Evolutionary conservation across 2,329 filamentous ascomycete genomes (phyloP), one percentile per base, ranked within the genome.

Genomic region (Pyrenochaeta sp.): DNA sequence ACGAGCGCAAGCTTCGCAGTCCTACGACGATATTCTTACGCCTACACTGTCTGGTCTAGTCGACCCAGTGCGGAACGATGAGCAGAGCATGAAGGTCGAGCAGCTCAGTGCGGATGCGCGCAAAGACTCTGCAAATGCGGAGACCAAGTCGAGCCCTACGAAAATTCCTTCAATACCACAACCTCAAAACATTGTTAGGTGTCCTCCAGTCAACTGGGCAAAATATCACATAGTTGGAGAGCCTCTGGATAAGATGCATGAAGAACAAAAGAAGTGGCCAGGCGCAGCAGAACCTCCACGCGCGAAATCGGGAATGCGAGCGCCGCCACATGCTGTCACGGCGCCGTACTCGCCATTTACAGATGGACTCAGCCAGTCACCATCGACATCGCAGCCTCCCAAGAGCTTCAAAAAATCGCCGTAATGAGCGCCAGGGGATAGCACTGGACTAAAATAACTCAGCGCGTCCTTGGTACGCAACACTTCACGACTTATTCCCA

Each of bases 191-290:
- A 82, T 98, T 0, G 89, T 96, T 27, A 88, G 93, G 40, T 92
- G 90, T 79, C 94, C 94, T 8, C 90, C 92, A 8, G 89, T 98
- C 72, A 97, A 97, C 80, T 98, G 94, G 94, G 87, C 89, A 12
- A 93, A 97, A 73, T 98, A 98, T 77, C 91, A 92, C 67, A 84
- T 97, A n/a, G 88, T 95, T 2, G 93, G 92, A 48, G 90, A 91
- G 58, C 87, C 91, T 1, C 83, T 97, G 36, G 92, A 97, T 77
- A 91, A 88, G 74, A 82, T 97, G 62, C 93, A 97, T 75, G 85
- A 88, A 50, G 91, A 96, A 72, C 93, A 97, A 78, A 80, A 88
- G 51, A 79, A 81, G 48, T 76, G 72, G 66, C 74, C 74, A 22
- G 69, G 66, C 19, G 58, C 77, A 7, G 77, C 79, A 9, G 81